Evolutionary conservation across 331 rosid species (phyloP), one percentile per base, ranked within the genome.

Genomic region (Arachis monticola): DNA sequence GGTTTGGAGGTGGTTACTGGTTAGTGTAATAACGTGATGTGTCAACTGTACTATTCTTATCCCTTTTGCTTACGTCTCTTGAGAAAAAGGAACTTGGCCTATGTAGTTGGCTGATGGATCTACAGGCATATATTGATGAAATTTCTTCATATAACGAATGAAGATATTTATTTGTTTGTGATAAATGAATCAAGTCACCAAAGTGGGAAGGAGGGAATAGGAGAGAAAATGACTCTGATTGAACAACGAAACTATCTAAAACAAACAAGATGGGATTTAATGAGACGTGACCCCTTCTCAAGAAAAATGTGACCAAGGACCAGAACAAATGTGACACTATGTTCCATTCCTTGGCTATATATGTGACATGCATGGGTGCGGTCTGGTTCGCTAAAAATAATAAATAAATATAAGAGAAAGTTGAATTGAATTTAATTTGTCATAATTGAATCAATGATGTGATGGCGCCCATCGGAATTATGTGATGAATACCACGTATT

Each of bases 251-350:
- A 8, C 46, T 12, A 69, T 80, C 40, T 79, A 30, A 35, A 35
- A 35, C 40, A 35, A 68, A 64, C 57, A 62, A 73, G 30, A 60
- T 56, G 50, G 79, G 51, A 67, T 76, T 79, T 57, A 67, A 62
- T 63, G 78, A 45, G 78, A 61, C 60, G 10, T 63, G 84, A 32
- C 84, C 79, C 79, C 70, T 66, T 35, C 67, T 52, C 70, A 27
- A 53, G 59, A 48, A 47, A 64, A 64, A 59, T 73, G 53, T 53
- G 69, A 7, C 52, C 13, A 4, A 3, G 4, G 71, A 73, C 17
- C 13, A 68, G 46, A 44, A 55, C 53, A 61, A 77, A 63, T 76
- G 31, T 14, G 46, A 61, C 65, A 67, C 71, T 57, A 8, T 50
- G 41, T 59, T 78, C 57, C 70, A 31, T 59, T 78, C 57, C 64